Base-by-base conservation (phyloP, 2,329 filamentous ascomycete species). In the Blumeria graminis region DNA sequence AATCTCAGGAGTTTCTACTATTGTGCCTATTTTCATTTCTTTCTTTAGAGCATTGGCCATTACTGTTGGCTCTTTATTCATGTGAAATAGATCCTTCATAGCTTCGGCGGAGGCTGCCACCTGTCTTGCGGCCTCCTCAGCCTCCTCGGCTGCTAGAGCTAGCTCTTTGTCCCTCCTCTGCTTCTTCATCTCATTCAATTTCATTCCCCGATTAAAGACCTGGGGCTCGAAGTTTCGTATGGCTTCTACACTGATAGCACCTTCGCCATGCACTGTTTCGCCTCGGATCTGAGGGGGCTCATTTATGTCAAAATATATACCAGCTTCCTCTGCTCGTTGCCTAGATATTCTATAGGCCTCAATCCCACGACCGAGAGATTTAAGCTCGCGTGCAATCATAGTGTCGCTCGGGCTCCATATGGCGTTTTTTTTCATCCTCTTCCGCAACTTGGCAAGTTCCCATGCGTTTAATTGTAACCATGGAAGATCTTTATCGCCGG, bases 391-490 rank as follows among this genome's bases (percentile, higher is more conserved):
- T 14, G 83, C 78, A 60, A 90, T 85, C 86, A 92, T 92, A 0
- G 86, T 89, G 62, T 86, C 83, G 60, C 84, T 89, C 0, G 86
- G 86, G 2, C 78, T 81, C 86, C 86, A 92, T 4, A 85, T 81
- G 0, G 85, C 83, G 64, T 92, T 92, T 73, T 92, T 92, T 75
- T 92, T 92, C 86, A 92, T 92, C 16, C 83, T 76, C 69, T 92
- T 92, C 58, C 86, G 74, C 7, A 92, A 72, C 60, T 80, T 76
- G 0, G 79, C 80, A 51, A 84, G 71, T 65, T 84, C 80, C 60
- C 77, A 82, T 14, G 74, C 71, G 6, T 79, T 82, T 39, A 84
- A 71, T 62, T 78, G 78, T 28, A 82, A 70, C 80, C 80, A 84
- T 0, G 80, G 80, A 10, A 77, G 75, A 57, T 82, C 75, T 2